Evolutionary conservation across 176 grass and related monocot genomes (phyloP).

Genomic region (Paspalum vaginatum): DNA sequence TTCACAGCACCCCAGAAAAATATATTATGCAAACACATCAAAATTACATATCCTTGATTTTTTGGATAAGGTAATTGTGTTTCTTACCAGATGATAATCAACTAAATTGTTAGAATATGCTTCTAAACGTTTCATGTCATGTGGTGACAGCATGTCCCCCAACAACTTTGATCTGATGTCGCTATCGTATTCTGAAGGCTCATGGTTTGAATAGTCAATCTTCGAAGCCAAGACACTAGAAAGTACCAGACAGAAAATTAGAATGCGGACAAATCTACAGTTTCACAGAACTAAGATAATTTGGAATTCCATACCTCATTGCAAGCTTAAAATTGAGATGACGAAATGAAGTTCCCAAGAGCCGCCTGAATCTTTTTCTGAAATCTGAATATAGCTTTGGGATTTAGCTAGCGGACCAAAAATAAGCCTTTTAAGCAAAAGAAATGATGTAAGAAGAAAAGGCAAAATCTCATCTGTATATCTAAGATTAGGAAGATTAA

Average conservation of each 20-base stretch:
- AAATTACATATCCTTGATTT: constrained; percentile 17
- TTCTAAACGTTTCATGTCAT: constrained; percentile 94
- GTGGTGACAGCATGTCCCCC: constrained; percentile 61
- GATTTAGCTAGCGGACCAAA: constrained; percentile 35
- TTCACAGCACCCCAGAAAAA: background rate
- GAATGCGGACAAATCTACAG: background rate
- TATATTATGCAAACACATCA: constrained; percentile 22
- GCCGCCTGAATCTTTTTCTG: constrained; percentile 77
- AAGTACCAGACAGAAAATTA: constrained; percentile 42
- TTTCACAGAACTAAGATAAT: background rate
- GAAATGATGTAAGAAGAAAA: background rate
- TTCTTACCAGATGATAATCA: constrained; percentile 93
- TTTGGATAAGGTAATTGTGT: background rate
- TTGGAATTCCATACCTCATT: constrained; percentile 62
- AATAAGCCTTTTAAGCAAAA: constrained; percentile 32
- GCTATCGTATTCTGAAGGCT: constrained; percentile 37
- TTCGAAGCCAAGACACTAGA: constrained; percentile 82
- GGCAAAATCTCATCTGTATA: constrained; percentile 7
- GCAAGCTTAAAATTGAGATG: constrained; percentile 82
- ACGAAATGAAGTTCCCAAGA: constrained; percentile 74
- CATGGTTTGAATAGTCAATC: constrained; percentile 70
- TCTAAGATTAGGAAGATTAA: constrained; percentile 2
- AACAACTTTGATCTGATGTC: constrained; percentile 44
- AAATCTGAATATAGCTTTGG: constrained; percentile 65
- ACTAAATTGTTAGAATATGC: constrained; percentile 94